Evolutionary conservation across 192 early-diverging fungal species (phyloP).

Genomic region (Coemansia sp.): DNA sequence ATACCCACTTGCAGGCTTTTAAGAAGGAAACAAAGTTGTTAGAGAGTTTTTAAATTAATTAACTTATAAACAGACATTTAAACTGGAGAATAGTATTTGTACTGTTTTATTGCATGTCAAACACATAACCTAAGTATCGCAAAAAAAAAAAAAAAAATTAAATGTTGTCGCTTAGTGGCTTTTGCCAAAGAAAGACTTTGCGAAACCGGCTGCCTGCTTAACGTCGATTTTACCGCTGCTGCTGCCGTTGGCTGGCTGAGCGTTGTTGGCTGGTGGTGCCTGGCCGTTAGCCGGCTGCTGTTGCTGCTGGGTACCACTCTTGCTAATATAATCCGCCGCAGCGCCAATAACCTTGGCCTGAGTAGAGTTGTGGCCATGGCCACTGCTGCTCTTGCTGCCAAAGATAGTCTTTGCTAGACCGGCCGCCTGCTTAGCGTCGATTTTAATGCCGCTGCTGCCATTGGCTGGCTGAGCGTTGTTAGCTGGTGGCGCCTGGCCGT

Average conservation of each 20-base stretch:
- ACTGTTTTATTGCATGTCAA: too few species aligned
- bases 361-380: background rate
- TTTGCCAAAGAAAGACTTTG: too few species aligned
- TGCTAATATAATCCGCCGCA: background rate
- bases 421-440: too few species aligned
- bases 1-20: conserved; percentile 39
- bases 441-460: too few species aligned
- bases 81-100: background rate
- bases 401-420: background rate
- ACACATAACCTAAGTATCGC: too few species aligned
- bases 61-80: too few species aligned
- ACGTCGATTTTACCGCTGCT: too few species aligned
- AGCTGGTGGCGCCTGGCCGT: background rate
- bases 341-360: background rate
- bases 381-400: background rate
- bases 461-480: background rate
- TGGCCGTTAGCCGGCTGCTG: background rate
- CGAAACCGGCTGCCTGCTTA: too few species aligned
- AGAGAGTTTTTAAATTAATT: background rate
- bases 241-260: too few species aligned
- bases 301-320: background rate
- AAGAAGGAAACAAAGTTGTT: background rate
- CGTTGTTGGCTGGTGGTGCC: background rate
- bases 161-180: too few species aligned
- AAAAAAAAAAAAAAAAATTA: too few species aligned